Evolutionary conservation across 768 basidiomycete species (phyloP).

Genomic region (Gloeostereum incarnatum): DNA sequence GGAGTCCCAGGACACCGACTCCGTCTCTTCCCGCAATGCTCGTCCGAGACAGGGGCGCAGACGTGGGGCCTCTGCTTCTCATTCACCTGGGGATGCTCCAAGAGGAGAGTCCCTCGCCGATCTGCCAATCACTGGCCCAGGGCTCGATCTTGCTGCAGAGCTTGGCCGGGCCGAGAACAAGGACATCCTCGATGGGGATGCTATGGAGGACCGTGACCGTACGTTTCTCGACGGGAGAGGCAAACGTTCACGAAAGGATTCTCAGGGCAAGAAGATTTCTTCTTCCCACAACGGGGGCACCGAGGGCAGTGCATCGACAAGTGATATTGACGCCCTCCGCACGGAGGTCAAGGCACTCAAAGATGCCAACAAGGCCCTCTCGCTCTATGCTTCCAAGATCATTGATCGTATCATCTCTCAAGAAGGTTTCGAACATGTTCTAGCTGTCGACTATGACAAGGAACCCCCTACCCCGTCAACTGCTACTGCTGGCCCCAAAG

Average conservation of each 20-base stretch:
- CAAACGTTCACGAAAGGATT: slow-evolving; percentile 39
- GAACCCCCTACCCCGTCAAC: slow-evolving; percentile 38
- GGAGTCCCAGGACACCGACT: slow-evolving; percentile 23
- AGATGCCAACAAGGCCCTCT: slow-evolving; percentile 93
- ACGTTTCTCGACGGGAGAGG: slow-evolving; percentile 33
- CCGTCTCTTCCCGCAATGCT: slow-evolving; percentile 28
- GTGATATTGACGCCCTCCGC: slow-evolving; percentile 67
- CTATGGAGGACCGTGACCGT: slow-evolving; percentile 42
- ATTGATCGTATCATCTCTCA: slow-evolving; percentile 95
- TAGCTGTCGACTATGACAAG: slow-evolving; percentile 85
- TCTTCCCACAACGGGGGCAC: slow-evolving; percentile 24
- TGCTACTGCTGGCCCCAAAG: slow-evolving; percentile 19
- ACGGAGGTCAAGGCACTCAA: slow-evolving; percentile 87
- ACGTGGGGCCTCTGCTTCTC: slow-evolving; percentile 38
- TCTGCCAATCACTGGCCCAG: slow-evolving; percentile 81
- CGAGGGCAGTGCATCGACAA: slow-evolving; percentile 33
- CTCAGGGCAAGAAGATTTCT: slow-evolving; percentile 28
- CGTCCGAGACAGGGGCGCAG: slow-evolving; percentile 42
- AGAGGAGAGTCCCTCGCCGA: slow-evolving; percentile 80
- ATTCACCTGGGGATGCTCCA: slow-evolving; percentile 30
- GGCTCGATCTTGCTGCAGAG: slow-evolving; percentile 85
- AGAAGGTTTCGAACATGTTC: slow-evolving; percentile 94
- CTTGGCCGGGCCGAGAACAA: slow-evolving; percentile 88
- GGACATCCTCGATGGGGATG: slow-evolving; percentile 55
- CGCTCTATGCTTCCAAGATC: slow-evolving; percentile 94